Base-by-base conservation (phyloP, 371 early-diverging fungal species). In the Syncephalastrum racemosum region DNA sequence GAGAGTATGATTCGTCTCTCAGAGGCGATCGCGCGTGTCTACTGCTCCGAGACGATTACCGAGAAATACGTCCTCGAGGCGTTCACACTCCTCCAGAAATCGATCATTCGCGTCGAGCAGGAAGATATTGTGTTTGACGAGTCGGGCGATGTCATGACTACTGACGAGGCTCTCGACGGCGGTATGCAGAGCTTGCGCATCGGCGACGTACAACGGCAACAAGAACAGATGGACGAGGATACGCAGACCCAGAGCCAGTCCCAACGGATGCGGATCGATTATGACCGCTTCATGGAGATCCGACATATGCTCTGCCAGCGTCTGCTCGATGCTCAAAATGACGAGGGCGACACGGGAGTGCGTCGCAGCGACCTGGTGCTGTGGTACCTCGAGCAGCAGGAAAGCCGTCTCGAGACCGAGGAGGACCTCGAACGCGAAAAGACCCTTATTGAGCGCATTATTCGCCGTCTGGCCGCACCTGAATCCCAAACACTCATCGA, bases 1-100 rank as follows among this genome's bases (percentile, higher is more conserved):
- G 99, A 99, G 81, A 90, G 92, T 66, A 92, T 99, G 85, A 89
- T 99, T 40, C 93, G 99, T 59, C 83, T 99, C 31, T 89, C 93
- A 18, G 99, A 99, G 78, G 99, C 99, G 4, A 82, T 97, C 68
- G 99, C 99, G 10, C 90, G 96, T 67, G 90, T 95, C 40, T 85
- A 96, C 64, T 90, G 94, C 59, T 49, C 41, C 24, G 45, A 31
- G 46, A 40, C 86, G 80, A 87, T 96, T 41, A 80, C 75, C 3
- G 80, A 83, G 36, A 73, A 73, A 3, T 93, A 95, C 71, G 98
- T 98, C 10, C 73, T 83, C 40, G 99, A 99, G 77, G 99, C 99
- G 4, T 89, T 85, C 56, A 81, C 89, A 43, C 84, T 99, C 44
- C 72, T 99, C 48, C 88, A 90, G 39, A 90, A 92, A 25, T 95